These are phyloP conservation scores for Carex sylvatica DNA, from an alignment of 202 grass and related monocot genomes.

Conservation along the genomic window DNA sequence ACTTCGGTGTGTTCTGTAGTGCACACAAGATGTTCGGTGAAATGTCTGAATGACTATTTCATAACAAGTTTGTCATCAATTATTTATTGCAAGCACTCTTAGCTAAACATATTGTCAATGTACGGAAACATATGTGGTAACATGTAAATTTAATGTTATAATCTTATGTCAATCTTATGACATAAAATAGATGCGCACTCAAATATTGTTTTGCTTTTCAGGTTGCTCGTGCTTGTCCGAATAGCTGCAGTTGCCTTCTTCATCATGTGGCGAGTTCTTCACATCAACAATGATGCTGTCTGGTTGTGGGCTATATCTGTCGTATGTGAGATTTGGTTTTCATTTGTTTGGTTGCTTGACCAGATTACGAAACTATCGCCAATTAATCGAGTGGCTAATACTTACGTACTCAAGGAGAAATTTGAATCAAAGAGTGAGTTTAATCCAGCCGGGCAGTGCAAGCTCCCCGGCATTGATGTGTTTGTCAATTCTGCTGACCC, in stretches of 20 bases:
- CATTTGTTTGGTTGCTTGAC: constrained; percentile 71
- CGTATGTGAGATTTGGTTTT: constrained; percentile 77
- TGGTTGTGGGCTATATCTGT: constrained; percentile 90
- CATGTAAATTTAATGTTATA: background rate
- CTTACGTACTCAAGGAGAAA: constrained; percentile 50
- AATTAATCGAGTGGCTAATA: constrained; percentile 59
- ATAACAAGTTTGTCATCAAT: background rate
- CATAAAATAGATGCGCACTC: too few relatives aligned
- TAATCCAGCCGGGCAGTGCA: constrained; percentile 13
- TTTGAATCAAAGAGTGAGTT: constrained; percentile 37
- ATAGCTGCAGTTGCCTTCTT: constrained; percentile 71
- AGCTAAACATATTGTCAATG: background rate
- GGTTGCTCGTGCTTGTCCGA: constrained; percentile 60
- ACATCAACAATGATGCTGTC: constrained; percentile 64
- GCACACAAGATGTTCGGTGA: background rate
- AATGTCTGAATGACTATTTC: background rate
- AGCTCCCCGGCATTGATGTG: constrained; percentile 36
- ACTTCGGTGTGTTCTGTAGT: background rate
- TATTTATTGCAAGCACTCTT: background rate
- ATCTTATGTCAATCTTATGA: background rate
- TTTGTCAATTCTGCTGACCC: constrained; percentile 46
- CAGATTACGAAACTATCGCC: constrained; percentile 76
- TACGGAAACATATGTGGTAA: background rate
- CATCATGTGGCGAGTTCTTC: constrained; percentile 63
- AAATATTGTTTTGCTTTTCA: constrained; percentile 5